A percentile compares a stretch with the other conserved stretches of the same genome.
phyloP scores from a whole-genome alignment of 2,329 filamentous ascomycete species.

The Epichloe hybrida region DNA sequence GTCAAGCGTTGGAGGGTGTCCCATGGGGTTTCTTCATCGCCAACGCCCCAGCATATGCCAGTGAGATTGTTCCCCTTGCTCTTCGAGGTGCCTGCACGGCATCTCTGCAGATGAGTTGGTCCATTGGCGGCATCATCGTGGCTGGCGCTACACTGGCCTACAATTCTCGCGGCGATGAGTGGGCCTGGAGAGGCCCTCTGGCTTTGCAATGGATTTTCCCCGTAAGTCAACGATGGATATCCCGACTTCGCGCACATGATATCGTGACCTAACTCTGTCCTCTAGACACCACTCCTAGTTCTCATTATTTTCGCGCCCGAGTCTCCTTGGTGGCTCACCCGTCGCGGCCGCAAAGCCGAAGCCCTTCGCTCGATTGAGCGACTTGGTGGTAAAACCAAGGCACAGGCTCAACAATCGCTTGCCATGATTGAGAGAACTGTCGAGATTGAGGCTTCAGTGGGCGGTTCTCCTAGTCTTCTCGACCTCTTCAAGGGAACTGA shows the following conservation, averaged over 20 bases:
- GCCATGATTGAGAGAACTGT: slow-evolving; percentile 45
- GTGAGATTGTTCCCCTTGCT: slow-evolving; percentile 44
- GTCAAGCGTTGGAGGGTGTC: slow-evolving; percentile 45
- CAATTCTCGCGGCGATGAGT: slow-evolving; percentile 23
- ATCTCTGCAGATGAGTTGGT: slow-evolving; percentile 53
- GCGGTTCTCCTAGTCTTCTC: slow-evolving; percentile 26
- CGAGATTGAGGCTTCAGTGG: slow-evolving; percentile 33
- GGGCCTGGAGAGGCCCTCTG: slow-evolving; percentile 29
- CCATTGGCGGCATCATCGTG: slow-evolving; percentile 46
- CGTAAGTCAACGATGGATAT: background rate
- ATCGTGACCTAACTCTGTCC: background rate
- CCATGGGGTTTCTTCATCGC: slow-evolving; percentile 52
- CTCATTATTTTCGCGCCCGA: slow-evolving; percentile 37
- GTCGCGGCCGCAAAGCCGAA: slow-evolving; percentile 28
- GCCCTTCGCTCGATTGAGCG: slow-evolving; percentile 32
- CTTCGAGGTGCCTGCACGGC: slow-evolving; percentile 43
- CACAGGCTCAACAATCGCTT: slow-evolving; percentile 24
- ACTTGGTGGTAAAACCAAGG: slow-evolving; percentile 16
- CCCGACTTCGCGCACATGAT: background rate
- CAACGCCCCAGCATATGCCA: slow-evolving; percentile 46
- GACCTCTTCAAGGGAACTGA: slow-evolving; percentile 43
- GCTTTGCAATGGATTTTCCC: slow-evolving; percentile 47
- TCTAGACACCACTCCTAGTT: slow-evolving; percentile 34
- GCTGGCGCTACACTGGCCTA: slow-evolving; percentile 39
- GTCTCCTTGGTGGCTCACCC: slow-evolving; percentile 41